These are phyloP conservation scores for Solanum dulcamara DNA, from an alignment of 257 asterid genomes.

Conservation along the genomic window DNA sequence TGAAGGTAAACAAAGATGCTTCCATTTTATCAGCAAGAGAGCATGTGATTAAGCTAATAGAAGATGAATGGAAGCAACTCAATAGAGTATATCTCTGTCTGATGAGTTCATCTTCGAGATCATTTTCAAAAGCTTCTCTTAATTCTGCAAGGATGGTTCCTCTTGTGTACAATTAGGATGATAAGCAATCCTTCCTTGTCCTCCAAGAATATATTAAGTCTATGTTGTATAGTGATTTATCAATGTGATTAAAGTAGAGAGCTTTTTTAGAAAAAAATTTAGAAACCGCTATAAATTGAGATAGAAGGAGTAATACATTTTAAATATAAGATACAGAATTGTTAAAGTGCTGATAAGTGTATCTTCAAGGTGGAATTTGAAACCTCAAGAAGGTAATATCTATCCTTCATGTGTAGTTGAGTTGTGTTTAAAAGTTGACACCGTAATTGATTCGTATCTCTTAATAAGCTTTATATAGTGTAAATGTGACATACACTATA, in stretches of 20 bases:
- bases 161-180: slow-evolving; percentile 17
- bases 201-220: slow-evolving; percentile 7
- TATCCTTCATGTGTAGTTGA: too few species aligned
- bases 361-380: too few species aligned
- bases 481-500: too few species aligned
- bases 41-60: slow-evolving; percentile 16
- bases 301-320: too few species aligned
- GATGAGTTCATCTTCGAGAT: background rate
- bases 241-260: background rate
- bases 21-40: slow-evolving; percentile 9
- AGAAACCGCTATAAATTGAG: too few species aligned
- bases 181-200: background rate
- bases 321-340: too few species aligned
- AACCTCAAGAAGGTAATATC: too few species aligned
- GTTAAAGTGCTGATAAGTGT: too few species aligned
- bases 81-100: slow-evolving; percentile 19
- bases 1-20: slow-evolving; percentile 14
- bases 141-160: slow-evolving; percentile 37
- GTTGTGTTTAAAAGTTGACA: too few species aligned
- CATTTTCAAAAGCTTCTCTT: slow-evolving; percentile 18
- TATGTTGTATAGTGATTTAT: background rate
- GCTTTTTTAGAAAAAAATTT: too few species aligned
- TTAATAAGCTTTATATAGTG: too few species aligned
- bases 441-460: too few species aligned
- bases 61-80: slow-evolving; percentile 27